Conservation (phyloP, 2,329 filamentous ascomycete species). For the Lachnellula hyalina region DNA sequence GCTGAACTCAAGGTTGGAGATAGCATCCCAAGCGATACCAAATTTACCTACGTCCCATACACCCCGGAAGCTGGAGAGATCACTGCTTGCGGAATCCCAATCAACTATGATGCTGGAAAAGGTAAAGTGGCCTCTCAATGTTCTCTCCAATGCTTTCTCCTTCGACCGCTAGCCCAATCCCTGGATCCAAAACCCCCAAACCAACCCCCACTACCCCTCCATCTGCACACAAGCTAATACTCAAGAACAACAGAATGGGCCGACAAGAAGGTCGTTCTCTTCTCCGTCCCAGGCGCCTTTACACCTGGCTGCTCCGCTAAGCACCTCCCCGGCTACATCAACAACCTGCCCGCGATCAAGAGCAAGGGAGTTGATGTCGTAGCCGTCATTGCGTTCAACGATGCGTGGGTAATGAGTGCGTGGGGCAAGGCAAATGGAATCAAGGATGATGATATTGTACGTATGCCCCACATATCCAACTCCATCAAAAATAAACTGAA, state of each 20-base stretch:
- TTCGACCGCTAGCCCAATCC: not conserved
- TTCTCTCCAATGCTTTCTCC: not conserved
- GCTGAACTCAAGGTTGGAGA: constrained; percentile 59
- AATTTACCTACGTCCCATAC: constrained; percentile 81
- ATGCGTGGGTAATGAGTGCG: constrained; percentile 65
- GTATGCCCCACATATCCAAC: constrained; percentile 21
- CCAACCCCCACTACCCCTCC: not conserved
- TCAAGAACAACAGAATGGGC: constrained; percentile 45
- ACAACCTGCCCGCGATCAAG: constrained; percentile 53
- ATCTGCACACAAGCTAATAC: not conserved
- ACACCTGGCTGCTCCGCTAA: constrained; percentile 63
- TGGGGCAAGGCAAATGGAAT: constrained; percentile 68
- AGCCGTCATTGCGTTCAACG: constrained; percentile 63
- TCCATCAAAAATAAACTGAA: not conserved
- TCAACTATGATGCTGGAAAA: constrained; percentile 74
- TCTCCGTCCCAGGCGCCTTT: constrained; percentile 65
- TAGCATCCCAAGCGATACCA: constrained; percentile 72
- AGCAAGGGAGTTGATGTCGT: constrained; percentile 64
- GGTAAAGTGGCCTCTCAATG: constrained; percentile 35
- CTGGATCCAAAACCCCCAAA: not conserved
- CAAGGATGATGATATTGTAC: constrained; percentile 57
- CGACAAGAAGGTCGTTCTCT: constrained; percentile 66
- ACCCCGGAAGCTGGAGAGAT: constrained; percentile 62
- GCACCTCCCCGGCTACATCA: constrained; percentile 65
- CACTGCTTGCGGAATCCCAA: constrained; percentile 71